phyloP scores from a whole-genome alignment of 345 rosid genomes.

The Gossypium anomalum region DNA sequence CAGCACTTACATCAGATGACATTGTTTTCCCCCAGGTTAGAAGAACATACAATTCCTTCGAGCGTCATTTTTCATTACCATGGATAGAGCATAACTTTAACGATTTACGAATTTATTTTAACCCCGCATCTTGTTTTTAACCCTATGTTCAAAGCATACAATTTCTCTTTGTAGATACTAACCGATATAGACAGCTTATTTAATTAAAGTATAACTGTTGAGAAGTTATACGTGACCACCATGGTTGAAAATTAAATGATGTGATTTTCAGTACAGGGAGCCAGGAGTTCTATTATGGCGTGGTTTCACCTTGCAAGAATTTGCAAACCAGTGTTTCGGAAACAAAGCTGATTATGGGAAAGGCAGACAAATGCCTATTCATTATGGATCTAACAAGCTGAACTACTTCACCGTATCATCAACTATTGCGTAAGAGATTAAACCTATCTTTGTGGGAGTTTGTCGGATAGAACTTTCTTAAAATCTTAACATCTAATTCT shows the following conservation, averaged over 20 bases:
- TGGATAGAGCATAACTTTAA: neutral
- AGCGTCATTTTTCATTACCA: neutral
- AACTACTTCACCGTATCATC: slow-evolving; percentile 74
- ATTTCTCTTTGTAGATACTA: neutral
- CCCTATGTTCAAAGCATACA: neutral
- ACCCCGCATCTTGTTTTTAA: neutral
- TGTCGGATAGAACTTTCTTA: neutral
- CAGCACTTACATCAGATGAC: slow-evolving; percentile 43
- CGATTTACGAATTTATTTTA: neutral
- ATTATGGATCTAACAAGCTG: slow-evolving; percentile 74
- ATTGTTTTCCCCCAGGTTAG: slow-evolving; percentile 45
- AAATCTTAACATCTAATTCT: neutral
- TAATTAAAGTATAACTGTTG: neutral
- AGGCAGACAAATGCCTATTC: slow-evolving; percentile 89
- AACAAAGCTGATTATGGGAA: slow-evolving; percentile 69
- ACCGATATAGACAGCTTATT: neutral
- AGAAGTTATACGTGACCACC: neutral
- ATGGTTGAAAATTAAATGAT: neutral
- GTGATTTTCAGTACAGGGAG: slow-evolving; percentile 45
- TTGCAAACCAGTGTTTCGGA: slow-evolving; percentile 69
- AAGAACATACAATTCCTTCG: neutral
- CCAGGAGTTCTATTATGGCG: slow-evolving; percentile 70
- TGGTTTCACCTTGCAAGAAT: slow-evolving; percentile 75
- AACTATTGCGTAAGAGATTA: slow-evolving; percentile 49
- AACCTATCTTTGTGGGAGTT: neutral